A percentile compares a stretch with the other conserved stretches of the same genome.
phyloP scores from a whole-genome alignment of 768 basidiomycete species.

The Leccinum sublutescens region DNA sequence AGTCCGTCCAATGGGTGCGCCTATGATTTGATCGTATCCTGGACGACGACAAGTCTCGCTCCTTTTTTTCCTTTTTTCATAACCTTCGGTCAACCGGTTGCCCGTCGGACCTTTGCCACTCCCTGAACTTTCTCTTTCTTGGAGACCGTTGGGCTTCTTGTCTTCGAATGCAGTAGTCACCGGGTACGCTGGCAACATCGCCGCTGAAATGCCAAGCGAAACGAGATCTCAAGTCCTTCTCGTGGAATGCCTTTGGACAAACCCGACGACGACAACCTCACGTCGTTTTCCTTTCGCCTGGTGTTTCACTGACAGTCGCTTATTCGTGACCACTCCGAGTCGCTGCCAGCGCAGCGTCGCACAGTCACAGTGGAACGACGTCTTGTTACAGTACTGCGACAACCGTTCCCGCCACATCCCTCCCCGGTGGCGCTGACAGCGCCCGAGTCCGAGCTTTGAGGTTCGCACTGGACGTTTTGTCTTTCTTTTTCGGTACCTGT shows the following conservation, averaged over 20 bases:
- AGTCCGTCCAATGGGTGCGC: not conserved
- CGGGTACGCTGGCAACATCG: not conserved
- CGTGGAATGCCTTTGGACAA: not conserved
- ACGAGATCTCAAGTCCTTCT: not conserved
- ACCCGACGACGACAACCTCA: not conserved
- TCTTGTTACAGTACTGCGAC: not conserved
- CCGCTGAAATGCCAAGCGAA: not conserved
- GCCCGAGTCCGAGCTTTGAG: not conserved
- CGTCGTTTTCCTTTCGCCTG: not conserved
- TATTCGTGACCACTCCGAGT: not conserved
- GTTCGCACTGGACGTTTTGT: not conserved
- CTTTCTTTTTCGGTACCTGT: not conserved
- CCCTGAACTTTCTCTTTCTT: not conserved
- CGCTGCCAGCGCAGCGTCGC: not conserved
- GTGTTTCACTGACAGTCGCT: not conserved
- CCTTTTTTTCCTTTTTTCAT: not conserved
- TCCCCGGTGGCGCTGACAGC: not conserved
- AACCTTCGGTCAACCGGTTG: not conserved
- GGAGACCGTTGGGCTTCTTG: not conserved
- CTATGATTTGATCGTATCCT: slow-evolving; percentile 1
- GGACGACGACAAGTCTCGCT: not conserved
- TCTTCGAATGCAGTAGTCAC: not conserved
- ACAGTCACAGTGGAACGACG: not conserved
- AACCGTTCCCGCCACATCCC: not conserved
- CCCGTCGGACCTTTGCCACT: not conserved